Percentiles rank a stretch among this genome's conserved stretches.
These are phyloP conservation scores for Chrysochromulina parva DNA, from an alignment of 78 protist genomes.

Conservation along the genomic window DNA sequence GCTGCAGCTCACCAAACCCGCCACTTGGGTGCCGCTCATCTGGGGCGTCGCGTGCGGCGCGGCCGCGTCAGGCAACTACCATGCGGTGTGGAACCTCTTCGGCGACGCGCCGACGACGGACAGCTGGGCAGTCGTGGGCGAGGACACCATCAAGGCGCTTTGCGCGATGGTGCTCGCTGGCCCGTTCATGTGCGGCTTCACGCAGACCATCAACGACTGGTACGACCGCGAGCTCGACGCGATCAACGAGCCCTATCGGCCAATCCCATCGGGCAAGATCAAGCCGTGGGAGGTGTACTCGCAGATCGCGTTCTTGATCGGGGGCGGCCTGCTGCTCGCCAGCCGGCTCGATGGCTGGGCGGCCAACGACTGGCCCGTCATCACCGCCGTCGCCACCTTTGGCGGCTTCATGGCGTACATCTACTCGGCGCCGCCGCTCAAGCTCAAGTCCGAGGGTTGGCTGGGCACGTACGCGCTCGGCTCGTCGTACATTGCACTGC, in stretches of 20 bases:
- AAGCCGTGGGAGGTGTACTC: slow-evolving; percentile 18
- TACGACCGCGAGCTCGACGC: slow-evolving; percentile 57
- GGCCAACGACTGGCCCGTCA: background rate
- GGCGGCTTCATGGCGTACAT: slow-evolving; percentile 45
- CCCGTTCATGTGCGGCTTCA: slow-evolving; percentile 51
- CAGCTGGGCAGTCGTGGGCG: background rate
- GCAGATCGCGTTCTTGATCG: slow-evolving; percentile 31
- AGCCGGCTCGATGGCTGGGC: slow-evolving; percentile 25
- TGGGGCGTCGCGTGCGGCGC: slow-evolving; percentile 65
- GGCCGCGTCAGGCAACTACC: slow-evolving; percentile 48
- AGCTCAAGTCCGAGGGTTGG: slow-evolving; percentile 22
- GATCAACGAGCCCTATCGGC: slow-evolving; percentile 54
- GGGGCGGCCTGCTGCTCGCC: slow-evolving; percentile 33
- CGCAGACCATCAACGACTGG: slow-evolving; percentile 50
- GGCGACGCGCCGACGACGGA: slow-evolving; percentile 8
- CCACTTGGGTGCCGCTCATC: slow-evolving; percentile 57
- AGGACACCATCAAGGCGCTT: background rate
- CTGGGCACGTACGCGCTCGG: slow-evolving; percentile 15
- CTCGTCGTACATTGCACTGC: slow-evolving; percentile 42
- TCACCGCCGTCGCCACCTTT: background rate
- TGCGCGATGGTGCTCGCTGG: slow-evolving; percentile 37
- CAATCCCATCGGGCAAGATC: slow-evolving; percentile 49
- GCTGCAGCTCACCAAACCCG: slow-evolving; percentile 43
- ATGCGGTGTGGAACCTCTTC: slow-evolving; percentile 16
- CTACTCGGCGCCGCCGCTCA: slow-evolving; percentile 50